Evolutionary conservation across 2,329 filamentous ascomycete species (phyloP), one percentile per base, ranked within the genome.

Genomic region (Orbilia brochopaga): DNA sequence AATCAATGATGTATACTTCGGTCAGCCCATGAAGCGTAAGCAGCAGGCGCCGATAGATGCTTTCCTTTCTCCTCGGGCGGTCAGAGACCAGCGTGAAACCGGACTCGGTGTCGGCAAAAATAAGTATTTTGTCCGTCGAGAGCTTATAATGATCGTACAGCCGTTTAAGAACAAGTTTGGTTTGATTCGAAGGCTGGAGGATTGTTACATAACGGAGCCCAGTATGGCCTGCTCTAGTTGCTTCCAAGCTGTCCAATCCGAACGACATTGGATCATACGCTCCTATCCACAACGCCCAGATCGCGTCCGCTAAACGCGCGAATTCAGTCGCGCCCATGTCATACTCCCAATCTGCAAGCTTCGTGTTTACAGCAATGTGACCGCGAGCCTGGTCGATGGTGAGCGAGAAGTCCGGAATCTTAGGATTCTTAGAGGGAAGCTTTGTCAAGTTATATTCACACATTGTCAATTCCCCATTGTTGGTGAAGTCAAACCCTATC

Each of bases 131-230:
- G 30, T 30, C 4, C 40, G n/a, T 19, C 27, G 7, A 13, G 8
- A 19, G 8, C 4, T 13, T 15, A 51, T 59, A 66, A n/a, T 58
- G 24, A 2, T 1, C 23, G n/a, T n/a, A n/a, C n/a, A n/a, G n/a
- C n/a, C n/a, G n/a, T 15, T 42, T 15, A 8, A 66, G 48, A 4
- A 37, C 30, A n/a, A n/a, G n/a, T 1, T 24, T 7, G 27, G 62
- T 66, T 40, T 60, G 5, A 50, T 59, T 46, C 6, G 62, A 59
- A 7, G 62, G 62, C 4, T 50, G 17, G 10, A 59, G 46, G n/a
- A 66, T 66, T 19, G 55, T 54, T 11, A 66, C 27, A 55, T 27
- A 59, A 27, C 62, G 62, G 10, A 66, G 11, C 1, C 62, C 62
- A n/a, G n/a, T n/a, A n/a, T n/a, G n/a, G n/a, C n/a, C n/a, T n/a